Percentiles rank a stretch among this genome's conserved stretches.
phyloP scores from a whole-genome alignment of 495 filamentous ascomycete genomes.

The Rhizodiscina lignyota region DNA sequence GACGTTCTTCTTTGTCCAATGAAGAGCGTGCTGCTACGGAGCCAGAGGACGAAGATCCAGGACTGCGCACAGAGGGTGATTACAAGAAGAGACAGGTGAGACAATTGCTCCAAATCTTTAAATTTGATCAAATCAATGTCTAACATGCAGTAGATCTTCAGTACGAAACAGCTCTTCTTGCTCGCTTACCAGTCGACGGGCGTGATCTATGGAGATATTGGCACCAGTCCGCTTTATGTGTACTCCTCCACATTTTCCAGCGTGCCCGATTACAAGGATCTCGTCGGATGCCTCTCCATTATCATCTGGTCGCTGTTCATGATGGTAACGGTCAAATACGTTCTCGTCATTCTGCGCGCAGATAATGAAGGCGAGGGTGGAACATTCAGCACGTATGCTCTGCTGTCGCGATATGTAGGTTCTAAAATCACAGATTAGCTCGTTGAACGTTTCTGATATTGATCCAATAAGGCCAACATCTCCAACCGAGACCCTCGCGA shows the following conservation, averaged over 20 bases:
- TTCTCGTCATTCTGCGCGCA: slow-evolving; percentile 48
- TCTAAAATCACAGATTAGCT: not conserved
- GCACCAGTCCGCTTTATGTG: slow-evolving; percentile 58
- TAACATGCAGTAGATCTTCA: too few relatives aligned
- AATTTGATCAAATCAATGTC: slow-evolving; percentile 6
- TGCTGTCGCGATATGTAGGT: slow-evolving; percentile 51
- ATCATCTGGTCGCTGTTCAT: slow-evolving; percentile 59
- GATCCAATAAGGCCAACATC: slow-evolving; percentile 27
- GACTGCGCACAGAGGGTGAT: slow-evolving; percentile 11
- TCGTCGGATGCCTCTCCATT: slow-evolving; percentile 54
- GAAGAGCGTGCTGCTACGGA: slow-evolving; percentile 2
- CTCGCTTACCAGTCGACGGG: slow-evolving; percentile 55
- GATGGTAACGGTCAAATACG: slow-evolving; percentile 61
- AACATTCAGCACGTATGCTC: slow-evolving; percentile 54
- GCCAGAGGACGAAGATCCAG: slow-evolving; percentile 12
- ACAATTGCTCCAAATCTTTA: not conserved
- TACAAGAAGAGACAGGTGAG: slow-evolving; percentile 13
- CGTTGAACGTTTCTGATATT: not conserved
- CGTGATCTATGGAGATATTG: slow-evolving; percentile 65
- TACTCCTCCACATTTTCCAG: slow-evolving; percentile 51
- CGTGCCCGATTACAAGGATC: slow-evolving; percentile 38
- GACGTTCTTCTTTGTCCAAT: slow-evolving; percentile 2
- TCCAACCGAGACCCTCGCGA: slow-evolving; percentile 38
- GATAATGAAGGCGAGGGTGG: slow-evolving; percentile 69
- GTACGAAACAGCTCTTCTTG: slow-evolving; percentile 12